phyloP scores from a whole-genome alignment of 768 basidiomycete genomes.

The Piloderma croceum region DNA sequence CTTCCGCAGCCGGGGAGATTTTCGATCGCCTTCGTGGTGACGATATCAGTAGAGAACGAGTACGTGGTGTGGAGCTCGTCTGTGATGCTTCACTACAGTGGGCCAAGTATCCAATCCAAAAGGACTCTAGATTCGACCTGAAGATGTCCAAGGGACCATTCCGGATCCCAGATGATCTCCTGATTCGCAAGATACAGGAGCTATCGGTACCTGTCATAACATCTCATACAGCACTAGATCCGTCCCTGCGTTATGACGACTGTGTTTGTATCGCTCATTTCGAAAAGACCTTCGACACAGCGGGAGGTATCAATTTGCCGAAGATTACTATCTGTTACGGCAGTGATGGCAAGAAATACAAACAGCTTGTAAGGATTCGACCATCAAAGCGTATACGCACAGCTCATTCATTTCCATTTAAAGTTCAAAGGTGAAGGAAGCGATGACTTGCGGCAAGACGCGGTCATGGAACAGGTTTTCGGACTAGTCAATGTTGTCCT shows the following conservation, averaged over 20 bases:
- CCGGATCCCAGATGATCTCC: conserved; percentile 39
- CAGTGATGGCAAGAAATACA: conserved; percentile 57
- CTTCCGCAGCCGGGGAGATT: conserved; percentile 58
- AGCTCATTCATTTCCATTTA: neutral
- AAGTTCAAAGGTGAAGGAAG: conserved; percentile 89
- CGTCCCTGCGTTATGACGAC: conserved; percentile 57
- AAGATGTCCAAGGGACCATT: conserved; percentile 21
- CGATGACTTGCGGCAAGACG: conserved; percentile 94
- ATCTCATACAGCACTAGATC: conserved; percentile 59
- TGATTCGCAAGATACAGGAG: conserved; percentile 45
- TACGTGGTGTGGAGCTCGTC: conserved; percentile 50
- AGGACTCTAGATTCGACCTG: conserved; percentile 7
- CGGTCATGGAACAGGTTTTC: conserved; percentile 99
- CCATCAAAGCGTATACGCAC: neutral
- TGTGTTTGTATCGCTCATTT: conserved; percentile 70
- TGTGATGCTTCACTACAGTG: conserved; percentile 67
- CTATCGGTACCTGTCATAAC: conserved; percentile 85
- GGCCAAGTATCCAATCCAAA: conserved; percentile 57
- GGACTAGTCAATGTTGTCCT: conserved; percentile 80
- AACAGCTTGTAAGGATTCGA: conserved; percentile 62
- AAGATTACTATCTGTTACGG: conserved; percentile 76
- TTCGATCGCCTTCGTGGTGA: conserved; percentile 49
- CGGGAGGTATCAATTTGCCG: conserved; percentile 79
- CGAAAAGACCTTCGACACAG: conserved; percentile 48
- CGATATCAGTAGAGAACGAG: conserved; percentile 29